A percentile compares a stretch with the other conserved stretches of the same genome.
Evolutionary conservation across 1,284 basidiomycete genomes (phyloP).

Genomic region (Moniliophthora roreri): DNA sequence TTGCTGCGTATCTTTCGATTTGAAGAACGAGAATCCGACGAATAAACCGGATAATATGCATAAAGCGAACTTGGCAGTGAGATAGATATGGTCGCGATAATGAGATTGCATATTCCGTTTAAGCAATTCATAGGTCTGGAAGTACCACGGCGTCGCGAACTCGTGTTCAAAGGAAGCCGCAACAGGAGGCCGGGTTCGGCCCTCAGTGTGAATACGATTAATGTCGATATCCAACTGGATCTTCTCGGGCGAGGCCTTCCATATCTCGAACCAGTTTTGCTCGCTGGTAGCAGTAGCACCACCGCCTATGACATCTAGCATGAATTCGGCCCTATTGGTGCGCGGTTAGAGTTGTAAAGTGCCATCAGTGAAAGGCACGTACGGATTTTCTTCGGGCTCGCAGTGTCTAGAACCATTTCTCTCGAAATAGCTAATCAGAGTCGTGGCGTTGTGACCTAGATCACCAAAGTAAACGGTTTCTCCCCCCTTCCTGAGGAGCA

Average conservation of each 20-base stretch:
- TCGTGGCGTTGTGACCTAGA: conserved; percentile 56
- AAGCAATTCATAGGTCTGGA: conserved; percentile 48
- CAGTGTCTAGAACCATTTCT: conserved; percentile 53
- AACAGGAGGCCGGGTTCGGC: conserved; percentile 32
- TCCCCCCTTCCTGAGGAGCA: conserved; percentile 67
- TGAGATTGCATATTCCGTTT: conserved; percentile 36
- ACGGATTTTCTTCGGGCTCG: conserved; percentile 48
- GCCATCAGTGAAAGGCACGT: conserved; percentile 15
- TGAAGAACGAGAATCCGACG: conserved; percentile 69
- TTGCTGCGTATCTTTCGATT: conserved; percentile 61
- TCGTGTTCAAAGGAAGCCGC: conserved; percentile 38
- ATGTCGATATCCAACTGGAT: conserved; percentile 33
- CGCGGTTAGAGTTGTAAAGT: background rate
- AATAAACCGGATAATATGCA: conserved; percentile 60
- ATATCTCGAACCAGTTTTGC: conserved; percentile 48
- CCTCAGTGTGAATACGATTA: conserved; percentile 36
- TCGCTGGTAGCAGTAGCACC: conserved; percentile 49
- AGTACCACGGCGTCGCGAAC: conserved; percentile 49
- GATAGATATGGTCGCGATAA: conserved; percentile 63
- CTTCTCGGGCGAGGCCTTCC: conserved; percentile 40
- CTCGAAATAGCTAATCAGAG: conserved; percentile 72
- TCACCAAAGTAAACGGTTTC: conserved; percentile 81
- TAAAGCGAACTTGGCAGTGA: conserved; percentile 71
- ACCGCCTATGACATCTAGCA: conserved; percentile 70
- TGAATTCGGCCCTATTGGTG: conserved; percentile 57